Percentiles rank a stretch among this genome's conserved stretches.
Evolutionary conservation across 179 eudicot species (phyloP).

Genomic region (Spinacia oleracea): DNA sequence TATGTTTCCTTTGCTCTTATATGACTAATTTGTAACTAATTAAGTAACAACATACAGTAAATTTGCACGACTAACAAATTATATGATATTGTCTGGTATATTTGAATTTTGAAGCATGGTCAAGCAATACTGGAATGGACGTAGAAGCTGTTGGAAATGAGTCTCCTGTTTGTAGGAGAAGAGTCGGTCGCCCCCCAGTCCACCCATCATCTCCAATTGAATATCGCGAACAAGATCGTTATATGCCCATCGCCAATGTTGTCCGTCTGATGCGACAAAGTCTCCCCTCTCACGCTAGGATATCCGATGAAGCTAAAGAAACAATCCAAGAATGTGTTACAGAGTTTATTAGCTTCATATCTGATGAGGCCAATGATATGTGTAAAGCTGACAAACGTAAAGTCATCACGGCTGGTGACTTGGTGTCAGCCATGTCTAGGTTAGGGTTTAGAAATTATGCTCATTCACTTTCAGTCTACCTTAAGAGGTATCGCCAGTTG

Average conservation of each 20-base stretch:
- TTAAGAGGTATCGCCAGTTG: slow-evolving; percentile 11
- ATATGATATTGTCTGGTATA: no score
- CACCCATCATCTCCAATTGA: neutral
- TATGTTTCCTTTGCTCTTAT: no score
- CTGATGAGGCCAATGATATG: slow-evolving; percentile 33
- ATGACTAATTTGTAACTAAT: no score
- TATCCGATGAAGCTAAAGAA: slow-evolving; percentile 40
- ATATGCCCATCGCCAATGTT: slow-evolving; percentile 34
- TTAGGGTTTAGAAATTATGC: slow-evolving; percentile 36
- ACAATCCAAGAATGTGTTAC: slow-evolving; percentile 32
- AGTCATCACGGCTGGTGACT: slow-evolving; percentile 34
- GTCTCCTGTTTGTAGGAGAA: neutral
- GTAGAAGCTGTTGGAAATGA: neutral
- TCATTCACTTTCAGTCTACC: slow-evolving; percentile 22
- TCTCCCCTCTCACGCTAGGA: slow-evolving; percentile 34
- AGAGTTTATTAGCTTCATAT: slow-evolving; percentile 35
- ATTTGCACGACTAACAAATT: neutral
- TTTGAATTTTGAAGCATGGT: no score
- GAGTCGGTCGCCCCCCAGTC: neutral
- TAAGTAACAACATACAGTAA: no score
- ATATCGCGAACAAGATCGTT: slow-evolving; percentile 13
- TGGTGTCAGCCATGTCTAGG: slow-evolving; percentile 24
- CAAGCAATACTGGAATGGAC: neutral
- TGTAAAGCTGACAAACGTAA: slow-evolving; percentile 30
- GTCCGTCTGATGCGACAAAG: slow-evolving; percentile 32